Evolutionary conservation across 257 asterid genomes (phyloP).

Genomic region (Nicotiana tabacum): DNA sequence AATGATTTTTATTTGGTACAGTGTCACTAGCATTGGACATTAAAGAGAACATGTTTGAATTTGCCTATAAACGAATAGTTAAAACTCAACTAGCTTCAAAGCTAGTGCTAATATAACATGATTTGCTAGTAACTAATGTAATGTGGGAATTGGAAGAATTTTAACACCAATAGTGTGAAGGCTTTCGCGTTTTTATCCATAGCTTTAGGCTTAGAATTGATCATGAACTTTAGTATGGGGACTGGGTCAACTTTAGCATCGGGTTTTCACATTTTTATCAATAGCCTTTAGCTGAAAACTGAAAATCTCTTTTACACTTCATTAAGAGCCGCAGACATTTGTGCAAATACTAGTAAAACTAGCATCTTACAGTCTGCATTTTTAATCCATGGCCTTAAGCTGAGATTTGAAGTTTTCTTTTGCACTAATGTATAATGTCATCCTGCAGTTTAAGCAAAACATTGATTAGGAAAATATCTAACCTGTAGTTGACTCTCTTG

Average conservation of each 20-base stretch:
- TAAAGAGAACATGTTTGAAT: background rate
- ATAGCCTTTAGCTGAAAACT: background rate
- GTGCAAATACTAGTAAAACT: background rate
- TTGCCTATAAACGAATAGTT: background rate
- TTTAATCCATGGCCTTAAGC: background rate
- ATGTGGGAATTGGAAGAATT: too few species aligned
- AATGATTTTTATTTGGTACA: background rate
- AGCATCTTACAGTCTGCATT: background rate
- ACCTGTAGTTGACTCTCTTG: background rate
- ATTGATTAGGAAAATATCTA: background rate
- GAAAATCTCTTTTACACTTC: background rate
- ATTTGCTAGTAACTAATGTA: too few species aligned
- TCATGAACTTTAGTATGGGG: too few species aligned
- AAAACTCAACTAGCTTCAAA: too few species aligned
- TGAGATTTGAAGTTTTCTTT: background rate
- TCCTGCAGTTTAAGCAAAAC: conserved; percentile 5
- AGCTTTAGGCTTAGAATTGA: too few species aligned
- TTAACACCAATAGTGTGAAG: too few species aligned
- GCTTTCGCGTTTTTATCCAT: too few species aligned
- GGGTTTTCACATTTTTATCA: background rate
- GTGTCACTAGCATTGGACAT: background rate
- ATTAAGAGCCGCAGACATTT: background rate
- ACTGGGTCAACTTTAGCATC: too few species aligned
- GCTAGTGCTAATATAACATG: too few species aligned
- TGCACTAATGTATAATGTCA: background rate